A percentile compares a stretch with the other conserved stretches of the same genome.
Evolutionary conservation across 345 rosid species (phyloP).

Genomic region (Luvunga scandens): DNA sequence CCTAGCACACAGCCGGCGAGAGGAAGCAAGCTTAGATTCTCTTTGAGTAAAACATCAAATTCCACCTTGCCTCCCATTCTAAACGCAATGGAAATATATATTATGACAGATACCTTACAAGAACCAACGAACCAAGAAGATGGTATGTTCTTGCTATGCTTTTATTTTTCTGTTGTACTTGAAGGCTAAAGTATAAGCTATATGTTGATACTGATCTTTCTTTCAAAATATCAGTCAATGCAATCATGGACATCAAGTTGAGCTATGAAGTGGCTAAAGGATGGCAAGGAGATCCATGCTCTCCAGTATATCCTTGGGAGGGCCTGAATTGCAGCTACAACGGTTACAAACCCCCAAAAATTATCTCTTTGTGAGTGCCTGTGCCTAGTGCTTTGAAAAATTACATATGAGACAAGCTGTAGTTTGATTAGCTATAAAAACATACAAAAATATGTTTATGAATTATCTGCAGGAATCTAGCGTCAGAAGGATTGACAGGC

Average conservation of each 20-base stretch:
- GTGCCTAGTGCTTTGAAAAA: not conserved
- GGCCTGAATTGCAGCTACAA: conserved; percentile 28
- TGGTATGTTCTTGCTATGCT: conserved; percentile 14
- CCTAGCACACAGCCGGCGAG: conserved; percentile 3
- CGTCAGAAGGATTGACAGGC: conserved; percentile 26
- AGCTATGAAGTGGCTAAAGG: conserved; percentile 9
- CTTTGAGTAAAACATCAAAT: conserved; percentile 12
- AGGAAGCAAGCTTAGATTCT: conserved; percentile 24
- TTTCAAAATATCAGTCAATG: conserved; percentile 10
- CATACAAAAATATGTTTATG: not conserved
- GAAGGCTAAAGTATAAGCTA: not conserved
- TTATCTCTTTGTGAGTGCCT: conserved; percentile 25
- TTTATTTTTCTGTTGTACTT: not conserved
- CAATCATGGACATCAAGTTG: conserved; percentile 27
- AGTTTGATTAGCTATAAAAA: not conserved
- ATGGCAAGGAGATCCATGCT: conserved; percentile 39
- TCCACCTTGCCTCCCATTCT: conserved; percentile 33
- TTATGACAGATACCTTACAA: conserved; percentile 11
- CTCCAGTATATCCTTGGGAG: conserved; percentile 22
- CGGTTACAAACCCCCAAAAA: conserved; percentile 28
- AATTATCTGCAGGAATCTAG: conserved; percentile 28
- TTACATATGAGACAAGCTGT: not conserved
- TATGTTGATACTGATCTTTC: not conserved
- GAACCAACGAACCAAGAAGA: conserved; percentile 21
- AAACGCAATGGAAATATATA: conserved; percentile 33